These are phyloP conservation scores for Termitomyces sp. DNA, from an alignment of 768 basidiomycete genomes.

Conservation along the genomic window DNA sequence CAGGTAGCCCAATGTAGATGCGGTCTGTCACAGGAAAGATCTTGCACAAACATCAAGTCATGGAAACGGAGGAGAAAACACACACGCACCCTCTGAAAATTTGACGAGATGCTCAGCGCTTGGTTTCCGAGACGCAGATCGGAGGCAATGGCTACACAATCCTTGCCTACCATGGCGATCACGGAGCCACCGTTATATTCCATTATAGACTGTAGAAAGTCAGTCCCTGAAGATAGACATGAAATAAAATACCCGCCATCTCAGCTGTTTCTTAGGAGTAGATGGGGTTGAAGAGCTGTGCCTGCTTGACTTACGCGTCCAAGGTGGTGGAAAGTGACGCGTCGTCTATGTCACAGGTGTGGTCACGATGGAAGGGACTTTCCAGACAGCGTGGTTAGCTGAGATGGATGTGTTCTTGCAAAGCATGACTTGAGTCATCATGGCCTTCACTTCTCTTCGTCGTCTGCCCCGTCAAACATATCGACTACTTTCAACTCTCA, in stretches of 20 bases:
- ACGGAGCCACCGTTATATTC: slow-evolving; percentile 96
- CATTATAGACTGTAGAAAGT: slow-evolving; percentile 71
- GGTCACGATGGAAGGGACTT: slow-evolving; percentile 14
- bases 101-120: slow-evolving; percentile 77
- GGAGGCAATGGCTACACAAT: slow-evolving; percentile 97
- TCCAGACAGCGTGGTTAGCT: not conserved
- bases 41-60: slow-evolving; percentile 33
- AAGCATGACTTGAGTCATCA: slow-evolving; percentile 2
- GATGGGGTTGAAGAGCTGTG: not conserved
- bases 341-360: slow-evolving; percentile 26
- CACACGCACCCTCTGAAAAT: slow-evolving; percentile 84
- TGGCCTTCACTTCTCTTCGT: slow-evolving; percentile 3
- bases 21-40: slow-evolving; percentile 93
- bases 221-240: not conserved
- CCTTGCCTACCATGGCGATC: slow-evolving; percentile 98
- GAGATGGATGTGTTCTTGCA: not conserved
- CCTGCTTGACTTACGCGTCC: slow-evolving; percentile 25
- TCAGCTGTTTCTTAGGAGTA: slow-evolving; percentile 15
- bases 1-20: slow-evolving; percentile 86
- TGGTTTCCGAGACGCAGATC: slow-evolving; percentile 90
- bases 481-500: slow-evolving; percentile 11
- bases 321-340: slow-evolving; percentile 30
- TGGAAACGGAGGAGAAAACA: not conserved
- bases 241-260: slow-evolving; percentile 29
- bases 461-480: not conserved